Evolutionary conservation across 208 protist genomes (phyloP), one percentile per base, ranked within the genome.

Genomic region (Trypanosoma mega): DNA sequence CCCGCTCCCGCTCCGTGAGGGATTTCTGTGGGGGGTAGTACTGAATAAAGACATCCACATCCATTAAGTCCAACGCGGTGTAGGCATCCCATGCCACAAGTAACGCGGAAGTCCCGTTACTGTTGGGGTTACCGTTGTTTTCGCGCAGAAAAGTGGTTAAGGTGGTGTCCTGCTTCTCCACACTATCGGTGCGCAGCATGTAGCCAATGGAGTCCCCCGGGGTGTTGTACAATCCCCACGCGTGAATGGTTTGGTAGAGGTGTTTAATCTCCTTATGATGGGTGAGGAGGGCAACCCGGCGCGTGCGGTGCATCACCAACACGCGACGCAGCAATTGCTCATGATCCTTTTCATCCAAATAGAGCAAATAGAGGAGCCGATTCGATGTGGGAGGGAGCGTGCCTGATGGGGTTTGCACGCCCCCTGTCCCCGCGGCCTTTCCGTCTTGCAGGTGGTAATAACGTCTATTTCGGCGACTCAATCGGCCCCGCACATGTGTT

Each of bases 11-110:
- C 47, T 78, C 67, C 18, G 75, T 76, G 37, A 89, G 57, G 14
- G 86, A 88, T 63, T 90, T 90, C 67, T 89, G 81, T 16, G 86
- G 82, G 0, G 86, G 86, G 72, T 86, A 81, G 49, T 81, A 87
- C 51, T 89, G 83, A 46, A 93, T 68, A 16, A 90, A 53, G 12
- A 80, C 36, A 68, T 93, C 86, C 41, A 90, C 71, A 56, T 93
- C 86, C 86, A 93, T 89, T 11, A 93, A 26, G 36, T 93, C 86
- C 7, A 87, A 47, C 0, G 61, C 71, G 0, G 82, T 88, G 52
- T 77, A 84, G 11, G 78, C 77, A 59, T 93, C 83, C 79, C 75
- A 87, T 0, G 54, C 72, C 7, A 90, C 54, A 1, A 93, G 67
- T 7, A 82, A 52, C 18, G 52, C 21, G 18, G 43, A 53, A 12